Conservation (phyloP, 2,329 filamentous ascomycete species). For the Immersiporthe knoxdaviesiana region DNA sequence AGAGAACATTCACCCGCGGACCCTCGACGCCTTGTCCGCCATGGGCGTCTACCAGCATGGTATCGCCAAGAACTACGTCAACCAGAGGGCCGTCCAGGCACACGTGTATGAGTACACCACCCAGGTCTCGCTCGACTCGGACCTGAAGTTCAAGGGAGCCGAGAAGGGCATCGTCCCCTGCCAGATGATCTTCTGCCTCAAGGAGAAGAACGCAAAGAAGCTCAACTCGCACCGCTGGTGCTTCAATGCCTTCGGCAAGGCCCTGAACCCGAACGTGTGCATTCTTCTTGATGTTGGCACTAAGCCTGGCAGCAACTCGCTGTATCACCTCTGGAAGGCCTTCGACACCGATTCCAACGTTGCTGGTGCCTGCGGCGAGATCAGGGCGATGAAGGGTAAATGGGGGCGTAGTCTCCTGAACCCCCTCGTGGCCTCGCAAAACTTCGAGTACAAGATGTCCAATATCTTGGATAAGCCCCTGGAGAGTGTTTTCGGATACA, state of each 20-base stretch:
- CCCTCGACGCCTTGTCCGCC: constrained; percentile 89
- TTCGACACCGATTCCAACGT: constrained; percentile 98
- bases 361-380: constrained; percentile 94
- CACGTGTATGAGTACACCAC: constrained; percentile 99
- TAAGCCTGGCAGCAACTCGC: constrained; percentile 80
- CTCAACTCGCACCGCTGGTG: constrained; percentile 99
- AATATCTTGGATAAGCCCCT: constrained; percentile 98
- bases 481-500: constrained; percentile 97
- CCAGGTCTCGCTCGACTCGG: constrained; percentile 92
- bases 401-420: constrained; percentile 84
- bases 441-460: constrained; percentile 99
- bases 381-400: constrained; percentile 94
- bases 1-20: constrained; percentile 85
- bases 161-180: constrained; percentile 98
- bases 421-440: constrained; percentile 92
- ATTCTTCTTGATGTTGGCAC: constrained; percentile 97
- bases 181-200: constrained; percentile 97
- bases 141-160: constrained; percentile 97
- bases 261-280: constrained; percentile 93
- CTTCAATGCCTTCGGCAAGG: constrained; percentile 95
- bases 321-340: constrained; percentile 99
- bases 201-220: constrained; percentile 97
- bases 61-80: constrained; percentile 98
- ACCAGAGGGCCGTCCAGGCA: constrained; percentile 90
- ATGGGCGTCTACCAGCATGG: constrained; percentile 98